A percentile compares a stretch with the other conserved stretches of the same genome.
phyloP scores from a whole-genome alignment of 441 rosid species.

The Arabidopsis lyrata region DNA sequence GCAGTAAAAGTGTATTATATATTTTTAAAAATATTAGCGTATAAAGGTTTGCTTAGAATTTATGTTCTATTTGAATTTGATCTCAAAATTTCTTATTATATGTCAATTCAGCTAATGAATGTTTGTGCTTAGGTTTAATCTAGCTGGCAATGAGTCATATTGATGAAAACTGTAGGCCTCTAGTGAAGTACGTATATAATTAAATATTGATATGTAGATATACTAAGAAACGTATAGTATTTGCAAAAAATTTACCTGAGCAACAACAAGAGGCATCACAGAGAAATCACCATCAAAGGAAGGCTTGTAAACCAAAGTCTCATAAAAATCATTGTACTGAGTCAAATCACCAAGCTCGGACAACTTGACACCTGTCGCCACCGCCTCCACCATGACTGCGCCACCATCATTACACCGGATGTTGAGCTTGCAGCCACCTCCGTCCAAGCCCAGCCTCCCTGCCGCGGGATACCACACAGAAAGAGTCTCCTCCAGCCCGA shows the following conservation, averaged over 20 bases:
- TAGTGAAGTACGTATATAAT: not conserved
- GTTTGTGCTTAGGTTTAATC: not conserved
- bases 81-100: not conserved
- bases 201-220: not conserved
- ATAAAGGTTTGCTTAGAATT: not conserved
- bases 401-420: slow-evolving; percentile 67
- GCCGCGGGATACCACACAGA: slow-evolving; percentile 72
- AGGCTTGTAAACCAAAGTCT: slow-evolving; percentile 63
- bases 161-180: not conserved
- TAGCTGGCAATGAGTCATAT: not conserved
- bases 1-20: not conserved
- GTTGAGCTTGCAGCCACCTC: slow-evolving; percentile 57
- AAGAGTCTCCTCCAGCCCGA: slow-evolving; percentile 68
- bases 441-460: slow-evolving; percentile 60
- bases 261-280: slow-evolving; percentile 73
- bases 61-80: not conserved
- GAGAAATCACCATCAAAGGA: slow-evolving; percentile 52
- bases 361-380: slow-evolving; percentile 52
- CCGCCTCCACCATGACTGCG: slow-evolving; percentile 64
- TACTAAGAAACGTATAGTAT: no score
- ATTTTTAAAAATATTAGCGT: not conserved
- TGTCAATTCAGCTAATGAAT: not conserved
- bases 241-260: slow-evolving; percentile 70
- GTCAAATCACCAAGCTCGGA: slow-evolving; percentile 69
- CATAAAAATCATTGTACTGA: slow-evolving; percentile 61